These are phyloP conservation scores for Blastomyces gilchristii DNA, from an alignment of 2,329 filamentous ascomycete genomes.

Conservation along the genomic window DNA sequence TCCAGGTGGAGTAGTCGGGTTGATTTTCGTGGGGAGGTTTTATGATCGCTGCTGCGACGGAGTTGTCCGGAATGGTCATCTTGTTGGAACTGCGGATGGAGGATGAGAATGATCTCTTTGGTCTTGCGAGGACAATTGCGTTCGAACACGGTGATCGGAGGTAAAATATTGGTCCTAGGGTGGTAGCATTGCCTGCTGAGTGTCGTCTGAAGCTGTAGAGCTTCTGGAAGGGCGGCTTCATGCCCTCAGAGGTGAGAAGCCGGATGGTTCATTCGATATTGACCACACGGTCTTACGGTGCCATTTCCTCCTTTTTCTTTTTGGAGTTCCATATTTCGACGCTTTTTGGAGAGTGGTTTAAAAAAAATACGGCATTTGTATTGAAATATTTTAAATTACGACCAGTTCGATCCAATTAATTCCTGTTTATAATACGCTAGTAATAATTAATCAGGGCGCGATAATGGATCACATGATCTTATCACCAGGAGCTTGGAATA, in stretches of 20 bases:
- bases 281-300: not conserved
- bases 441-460: not conserved
- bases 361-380: not conserved
- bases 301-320: no score
- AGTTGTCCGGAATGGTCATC: not conserved
- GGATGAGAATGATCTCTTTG: not conserved
- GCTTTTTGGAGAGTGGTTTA: not conserved
- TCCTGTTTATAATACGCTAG: not conserved
- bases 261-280: not conserved
- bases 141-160: not conserved
- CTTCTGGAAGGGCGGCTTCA: slow-evolving; percentile 9
- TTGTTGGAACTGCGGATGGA: not conserved
- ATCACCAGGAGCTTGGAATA: no score
- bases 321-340: not conserved
- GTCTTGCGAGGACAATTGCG: not conserved
- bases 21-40: not conserved
- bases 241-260: slow-evolving; percentile 5
- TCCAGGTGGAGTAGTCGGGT: slow-evolving; percentile 55
- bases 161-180: not conserved
- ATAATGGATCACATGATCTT: no score
- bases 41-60: not conserved
- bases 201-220: slow-evolving; percentile 6
- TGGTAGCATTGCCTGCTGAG: not conserved
- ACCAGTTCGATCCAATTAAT: not conserved
- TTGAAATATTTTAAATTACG: not conserved